These are phyloP conservation scores for Athelia psychrophila DNA, from an alignment of 1,284 basidiomycete species.

Conservation along the genomic window DNA sequence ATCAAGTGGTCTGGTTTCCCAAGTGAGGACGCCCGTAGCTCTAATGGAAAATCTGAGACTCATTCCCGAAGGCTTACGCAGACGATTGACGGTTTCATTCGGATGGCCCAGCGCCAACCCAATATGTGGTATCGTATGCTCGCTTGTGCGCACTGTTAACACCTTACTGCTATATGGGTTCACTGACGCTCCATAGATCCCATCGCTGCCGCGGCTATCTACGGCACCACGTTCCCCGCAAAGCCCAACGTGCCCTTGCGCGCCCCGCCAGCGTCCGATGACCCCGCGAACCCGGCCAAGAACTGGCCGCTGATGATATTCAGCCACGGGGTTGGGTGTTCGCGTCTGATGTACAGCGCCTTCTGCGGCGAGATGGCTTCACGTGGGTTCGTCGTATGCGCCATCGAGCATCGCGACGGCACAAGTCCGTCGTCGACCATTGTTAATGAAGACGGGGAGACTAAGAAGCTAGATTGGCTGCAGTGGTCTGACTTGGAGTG, in stretches of 20 bases:
- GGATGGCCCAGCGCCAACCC: conserved; percentile 30
- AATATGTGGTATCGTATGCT: conserved; percentile 22
- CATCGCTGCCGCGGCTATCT: conserved; percentile 28
- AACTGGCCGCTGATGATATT: conserved; percentile 37
- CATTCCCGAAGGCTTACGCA: conserved; percentile 20
- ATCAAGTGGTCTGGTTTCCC: conserved; percentile 25
- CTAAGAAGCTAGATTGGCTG: conserved; percentile 29
- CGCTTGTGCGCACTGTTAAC: conserved; percentile 9
- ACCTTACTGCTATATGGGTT: background rate
- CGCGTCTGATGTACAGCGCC: conserved; percentile 35
- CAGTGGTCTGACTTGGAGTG: conserved; percentile 34
- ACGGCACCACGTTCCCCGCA: conserved; percentile 35
- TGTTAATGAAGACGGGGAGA: conserved; percentile 24
- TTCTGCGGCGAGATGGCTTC: conserved; percentile 39
- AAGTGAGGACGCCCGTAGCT: conserved; percentile 12
- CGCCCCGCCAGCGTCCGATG: conserved; percentile 9
- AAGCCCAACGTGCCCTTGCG: conserved; percentile 28
- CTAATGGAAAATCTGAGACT: background rate
- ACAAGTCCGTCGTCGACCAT: conserved; percentile 37
- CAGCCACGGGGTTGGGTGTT: conserved; percentile 36
- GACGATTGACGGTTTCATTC: conserved; percentile 34
- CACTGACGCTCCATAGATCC: conserved; percentile 12
- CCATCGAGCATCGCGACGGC: conserved; percentile 47
- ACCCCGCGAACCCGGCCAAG: conserved; percentile 4
- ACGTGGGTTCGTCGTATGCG: conserved; percentile 40